These are phyloP conservation scores for Eremochloa ophiuroides DNA, from an alignment of 176 grass and related monocot genomes.

Conservation along the genomic window DNA sequence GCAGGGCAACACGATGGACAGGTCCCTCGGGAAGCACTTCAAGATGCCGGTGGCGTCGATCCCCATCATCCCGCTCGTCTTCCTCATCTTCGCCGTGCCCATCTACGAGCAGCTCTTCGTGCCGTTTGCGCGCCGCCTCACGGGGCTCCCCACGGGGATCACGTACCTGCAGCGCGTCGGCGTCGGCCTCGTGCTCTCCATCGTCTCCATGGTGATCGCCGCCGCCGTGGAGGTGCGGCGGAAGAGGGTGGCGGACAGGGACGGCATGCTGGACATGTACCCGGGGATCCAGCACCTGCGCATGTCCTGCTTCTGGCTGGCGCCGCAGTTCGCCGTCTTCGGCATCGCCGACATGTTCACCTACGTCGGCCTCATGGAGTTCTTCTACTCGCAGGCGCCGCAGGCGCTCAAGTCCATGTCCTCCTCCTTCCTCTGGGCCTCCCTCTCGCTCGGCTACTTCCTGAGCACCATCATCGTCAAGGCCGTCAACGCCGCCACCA, in stretches of 20 bases:
- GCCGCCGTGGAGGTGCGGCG: constrained; percentile 59
- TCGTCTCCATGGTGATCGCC: constrained; percentile 59
- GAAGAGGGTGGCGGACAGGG: constrained; percentile 32
- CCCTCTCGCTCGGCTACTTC: constrained; percentile 64
- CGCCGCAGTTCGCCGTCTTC: constrained; percentile 64
- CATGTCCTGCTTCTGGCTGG: constrained; percentile 62
- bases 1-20: constrained; percentile 69
- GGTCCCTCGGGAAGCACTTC: constrained; percentile 1
- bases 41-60: constrained; percentile 47
- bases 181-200: constrained; percentile 64
- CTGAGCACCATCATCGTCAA: constrained; percentile 70
- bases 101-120: constrained; percentile 70
- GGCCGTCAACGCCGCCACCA: constrained; percentile 56
- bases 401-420: constrained; percentile 62
- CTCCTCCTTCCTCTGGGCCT: constrained; percentile 59
- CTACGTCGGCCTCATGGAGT: constrained; percentile 65
- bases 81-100: constrained; percentile 65
- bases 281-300: neutral
- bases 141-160: constrained; percentile 53
- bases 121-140: constrained; percentile 57
- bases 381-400: constrained; percentile 76
- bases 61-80: constrained; percentile 58
- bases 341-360: constrained; percentile 88
- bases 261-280: constrained; percentile 19
- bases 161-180: constrained; percentile 71